phyloP scores from a whole-genome alignment of 208 protist species.

The Trypanosomatidae sp. region DNA sequence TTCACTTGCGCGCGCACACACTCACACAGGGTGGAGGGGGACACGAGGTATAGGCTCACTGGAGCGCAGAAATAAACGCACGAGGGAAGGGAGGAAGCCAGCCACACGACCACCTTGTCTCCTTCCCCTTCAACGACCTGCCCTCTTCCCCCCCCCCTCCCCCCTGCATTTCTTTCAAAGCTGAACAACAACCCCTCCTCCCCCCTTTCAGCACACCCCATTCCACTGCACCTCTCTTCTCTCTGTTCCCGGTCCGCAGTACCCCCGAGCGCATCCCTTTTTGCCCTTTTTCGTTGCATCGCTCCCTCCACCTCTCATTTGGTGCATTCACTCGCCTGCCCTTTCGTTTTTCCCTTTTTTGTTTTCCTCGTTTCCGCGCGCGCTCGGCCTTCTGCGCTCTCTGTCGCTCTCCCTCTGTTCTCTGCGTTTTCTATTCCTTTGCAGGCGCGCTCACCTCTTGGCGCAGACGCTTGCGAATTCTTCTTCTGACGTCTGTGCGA shows the following conservation, averaged over 20 bases:
- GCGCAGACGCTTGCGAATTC: background rate
- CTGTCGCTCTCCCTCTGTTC: background rate
- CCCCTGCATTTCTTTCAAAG: background rate
- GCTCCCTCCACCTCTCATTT: background rate
- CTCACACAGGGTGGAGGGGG: background rate
- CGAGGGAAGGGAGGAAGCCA: background rate
- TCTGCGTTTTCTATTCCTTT: background rate
- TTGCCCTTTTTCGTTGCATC: background rate
- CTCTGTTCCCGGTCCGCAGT: background rate
- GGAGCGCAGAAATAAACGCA: background rate
- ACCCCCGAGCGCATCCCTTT: background rate
- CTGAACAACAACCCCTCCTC: background rate
- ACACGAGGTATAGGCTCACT: background rate
- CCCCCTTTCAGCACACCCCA: background rate
- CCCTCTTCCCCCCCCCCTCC: too few relatives aligned
- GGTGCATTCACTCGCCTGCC: background rate
- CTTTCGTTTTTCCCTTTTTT: background rate
- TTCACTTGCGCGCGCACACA: too few relatives aligned
- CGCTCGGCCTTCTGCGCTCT: background rate
- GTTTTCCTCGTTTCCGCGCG: conserved; percentile 4
- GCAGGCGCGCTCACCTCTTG: background rate
- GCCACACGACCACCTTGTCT: background rate
- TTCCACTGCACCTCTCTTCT: background rate
- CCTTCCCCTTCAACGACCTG: background rate
- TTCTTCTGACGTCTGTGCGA: background rate